Conservation (phyloP, 2,329 filamentous ascomycete genomes). For the Cytospora piceae region DNA sequence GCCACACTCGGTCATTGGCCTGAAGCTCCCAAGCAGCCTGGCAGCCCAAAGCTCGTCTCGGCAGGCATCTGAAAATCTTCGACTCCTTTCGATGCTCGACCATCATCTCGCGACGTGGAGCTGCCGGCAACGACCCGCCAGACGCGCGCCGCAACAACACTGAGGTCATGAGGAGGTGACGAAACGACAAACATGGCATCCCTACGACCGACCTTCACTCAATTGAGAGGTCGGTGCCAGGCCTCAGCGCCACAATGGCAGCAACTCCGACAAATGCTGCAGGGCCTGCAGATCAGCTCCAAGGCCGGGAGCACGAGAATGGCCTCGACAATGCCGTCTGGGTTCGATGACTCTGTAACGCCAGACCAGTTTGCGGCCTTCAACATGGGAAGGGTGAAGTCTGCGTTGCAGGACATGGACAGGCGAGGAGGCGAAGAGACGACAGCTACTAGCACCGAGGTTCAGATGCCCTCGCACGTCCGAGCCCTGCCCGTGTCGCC, state of each 20-base stretch:
- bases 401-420: slow-evolving; percentile 26
- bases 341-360: slow-evolving; percentile 1
- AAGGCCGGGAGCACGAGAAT: slow-evolving; percentile 20
- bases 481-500: slow-evolving; percentile 82
- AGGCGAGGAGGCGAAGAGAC: slow-evolving; percentile 25
- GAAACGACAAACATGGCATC: slow-evolving; percentile 28
- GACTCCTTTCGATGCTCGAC: neutral
- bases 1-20: neutral
- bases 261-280: slow-evolving; percentile 27
- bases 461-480: slow-evolving; percentile 49
- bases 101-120: slow-evolving; percentile 17
- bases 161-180: slow-evolving; percentile 30
- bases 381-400: slow-evolving; percentile 5
- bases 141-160: slow-evolving; percentile 22
- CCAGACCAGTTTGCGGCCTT: slow-evolving; percentile 18
- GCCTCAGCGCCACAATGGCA: slow-evolving; percentile 31
- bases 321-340: slow-evolving; percentile 23
- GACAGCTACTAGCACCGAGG: slow-evolving; percentile 37
- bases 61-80: slow-evolving; percentile 4
- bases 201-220: slow-evolving; percentile 28
- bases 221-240: slow-evolving; percentile 26
- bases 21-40: neutral
- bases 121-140: slow-evolving; percentile 8
- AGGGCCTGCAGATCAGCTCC: slow-evolving; percentile 26
- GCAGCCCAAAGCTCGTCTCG: neutral